These are phyloP conservation scores for Benincasa hispida DNA, from an alignment of 306 rosid genomes.

Conservation along the genomic window DNA sequence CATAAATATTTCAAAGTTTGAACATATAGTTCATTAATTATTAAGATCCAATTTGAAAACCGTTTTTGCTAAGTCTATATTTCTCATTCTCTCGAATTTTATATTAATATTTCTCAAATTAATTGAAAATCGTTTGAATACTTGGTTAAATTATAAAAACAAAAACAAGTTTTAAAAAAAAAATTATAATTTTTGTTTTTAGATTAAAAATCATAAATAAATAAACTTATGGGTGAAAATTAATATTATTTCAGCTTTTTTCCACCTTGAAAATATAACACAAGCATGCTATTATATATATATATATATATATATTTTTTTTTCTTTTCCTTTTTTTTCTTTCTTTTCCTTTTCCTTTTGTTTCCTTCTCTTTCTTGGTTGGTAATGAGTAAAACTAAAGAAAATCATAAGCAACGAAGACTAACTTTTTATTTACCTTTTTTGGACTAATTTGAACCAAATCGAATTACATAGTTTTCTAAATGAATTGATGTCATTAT, in stretches of 20 bases:
- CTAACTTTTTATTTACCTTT: neutral
- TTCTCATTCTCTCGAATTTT: no score
- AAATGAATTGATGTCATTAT: neutral
- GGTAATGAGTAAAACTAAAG: slow-evolving; percentile 1
- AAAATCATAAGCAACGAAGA: neutral
- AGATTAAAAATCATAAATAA: no score
- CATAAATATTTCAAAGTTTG: no score
- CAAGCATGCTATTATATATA: slow-evolving; percentile 1
- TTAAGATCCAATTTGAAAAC: no score
- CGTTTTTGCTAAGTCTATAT: no score
- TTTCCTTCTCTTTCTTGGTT: neutral
- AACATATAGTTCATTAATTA: no score
- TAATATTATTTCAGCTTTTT: neutral
- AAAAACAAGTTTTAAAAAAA: no score
- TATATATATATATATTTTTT: neutral
- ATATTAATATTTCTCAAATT: no score
- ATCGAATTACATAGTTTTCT: neutral
- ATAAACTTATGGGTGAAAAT: no score
- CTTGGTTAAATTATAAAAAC: no score
- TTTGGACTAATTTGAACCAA: neutral
- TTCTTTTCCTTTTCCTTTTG: neutral
- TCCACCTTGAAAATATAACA: neutral
- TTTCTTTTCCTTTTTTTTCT: neutral
- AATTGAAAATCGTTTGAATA: no score
- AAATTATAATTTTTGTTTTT: no score